phyloP scores from a whole-genome alignment of 2,329 filamentous ascomycete genomes.

The Botrytis byssoidea region DNA sequence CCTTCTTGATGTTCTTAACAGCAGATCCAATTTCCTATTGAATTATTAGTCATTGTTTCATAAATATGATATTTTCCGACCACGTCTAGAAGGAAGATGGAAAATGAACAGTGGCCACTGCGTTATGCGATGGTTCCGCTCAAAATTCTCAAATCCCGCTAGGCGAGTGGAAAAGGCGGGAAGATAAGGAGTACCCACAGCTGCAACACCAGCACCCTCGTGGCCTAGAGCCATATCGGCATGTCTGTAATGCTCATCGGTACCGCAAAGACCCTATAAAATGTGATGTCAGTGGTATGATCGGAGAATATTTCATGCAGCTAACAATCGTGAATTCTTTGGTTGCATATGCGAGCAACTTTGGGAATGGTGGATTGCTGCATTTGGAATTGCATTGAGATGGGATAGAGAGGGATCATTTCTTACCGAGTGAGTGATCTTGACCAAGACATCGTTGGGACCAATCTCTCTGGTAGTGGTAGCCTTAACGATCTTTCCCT shows the following conservation, averaged over 20 bases:
- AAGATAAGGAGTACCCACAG: slow-evolving; percentile 28
- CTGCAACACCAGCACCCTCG: slow-evolving; percentile 50
- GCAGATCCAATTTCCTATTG: slow-evolving; percentile 41
- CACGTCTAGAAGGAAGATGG: slow-evolving; percentile 17
- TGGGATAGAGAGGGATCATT: neutral
- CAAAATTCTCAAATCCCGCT: slow-evolving; percentile 1
- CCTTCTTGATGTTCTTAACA: slow-evolving; percentile 43
- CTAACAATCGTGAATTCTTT: neutral
- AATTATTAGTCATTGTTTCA: neutral
- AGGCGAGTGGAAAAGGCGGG: slow-evolving; percentile 7
- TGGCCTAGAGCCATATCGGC: slow-evolving; percentile 48
- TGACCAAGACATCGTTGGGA: slow-evolving; percentile 58
- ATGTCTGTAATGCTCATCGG: slow-evolving; percentile 46
- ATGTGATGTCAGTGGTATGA: neutral
- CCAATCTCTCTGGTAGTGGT: slow-evolving; percentile 47
- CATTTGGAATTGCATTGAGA: neutral
- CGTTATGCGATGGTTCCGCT: neutral
- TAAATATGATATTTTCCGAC: neutral
- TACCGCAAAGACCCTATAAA: slow-evolving; percentile 59
- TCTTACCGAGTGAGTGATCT: slow-evolving; percentile 56
- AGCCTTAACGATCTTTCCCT: slow-evolving; percentile 53
- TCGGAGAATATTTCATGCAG: neutral
- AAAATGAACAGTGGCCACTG: neutral
- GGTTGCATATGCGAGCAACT: neutral
- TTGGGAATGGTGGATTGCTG: neutral